These are phyloP conservation scores for Trichoderma breve DNA, from an alignment of 2,329 filamentous ascomycete species.

Conservation along the genomic window DNA sequence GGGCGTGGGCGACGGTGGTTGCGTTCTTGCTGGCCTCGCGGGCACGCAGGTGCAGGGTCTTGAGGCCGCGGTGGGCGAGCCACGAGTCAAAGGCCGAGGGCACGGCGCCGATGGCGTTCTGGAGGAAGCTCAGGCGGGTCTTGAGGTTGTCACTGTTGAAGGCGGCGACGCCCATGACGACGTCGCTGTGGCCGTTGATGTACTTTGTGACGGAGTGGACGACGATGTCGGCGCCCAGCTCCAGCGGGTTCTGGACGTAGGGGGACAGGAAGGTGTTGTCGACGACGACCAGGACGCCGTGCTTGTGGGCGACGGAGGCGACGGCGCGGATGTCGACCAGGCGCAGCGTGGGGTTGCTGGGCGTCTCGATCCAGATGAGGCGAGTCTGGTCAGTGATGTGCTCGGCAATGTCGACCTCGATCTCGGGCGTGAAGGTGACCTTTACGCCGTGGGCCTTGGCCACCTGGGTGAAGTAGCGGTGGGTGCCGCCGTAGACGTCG, in stretches of 20 bases:
- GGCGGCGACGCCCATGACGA: slow-evolving; percentile 95
- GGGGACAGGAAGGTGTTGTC: slow-evolving; percentile 98
- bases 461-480: slow-evolving; percentile 98
- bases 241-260: slow-evolving; percentile 93
- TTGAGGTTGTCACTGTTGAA: slow-evolving; percentile 85
- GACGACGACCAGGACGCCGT: slow-evolving; percentile 92
- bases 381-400: slow-evolving; percentile 88
- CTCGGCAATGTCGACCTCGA: slow-evolving; percentile 81
- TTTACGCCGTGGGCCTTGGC: slow-evolving; percentile 90
- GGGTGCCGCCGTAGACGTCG: slow-evolving; percentile 96
- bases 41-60: slow-evolving; percentile 91
- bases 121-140: slow-evolving; percentile 79
- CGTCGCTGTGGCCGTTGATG: slow-evolving; percentile 96
- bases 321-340: slow-evolving; percentile 92
- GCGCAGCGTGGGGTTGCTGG: slow-evolving; percentile 89
- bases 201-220: slow-evolving; percentile 98
- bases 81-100: slow-evolving; percentile 95
- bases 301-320: slow-evolving; percentile 75
- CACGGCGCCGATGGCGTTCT: slow-evolving; percentile 95
- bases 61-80: slow-evolving; percentile 94
- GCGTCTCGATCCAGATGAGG: slow-evolving; percentile 92
- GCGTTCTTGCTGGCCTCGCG: slow-evolving; percentile 83
- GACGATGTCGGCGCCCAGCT: slow-evolving; percentile 93
- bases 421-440: slow-evolving; percentile 90
- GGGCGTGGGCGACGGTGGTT: slow-evolving; percentile 68